Evolutionary conservation across 345 rosid genomes (phyloP), one percentile per base, ranked within the genome.

Genomic region (Aurinia saxatilis): DNA sequence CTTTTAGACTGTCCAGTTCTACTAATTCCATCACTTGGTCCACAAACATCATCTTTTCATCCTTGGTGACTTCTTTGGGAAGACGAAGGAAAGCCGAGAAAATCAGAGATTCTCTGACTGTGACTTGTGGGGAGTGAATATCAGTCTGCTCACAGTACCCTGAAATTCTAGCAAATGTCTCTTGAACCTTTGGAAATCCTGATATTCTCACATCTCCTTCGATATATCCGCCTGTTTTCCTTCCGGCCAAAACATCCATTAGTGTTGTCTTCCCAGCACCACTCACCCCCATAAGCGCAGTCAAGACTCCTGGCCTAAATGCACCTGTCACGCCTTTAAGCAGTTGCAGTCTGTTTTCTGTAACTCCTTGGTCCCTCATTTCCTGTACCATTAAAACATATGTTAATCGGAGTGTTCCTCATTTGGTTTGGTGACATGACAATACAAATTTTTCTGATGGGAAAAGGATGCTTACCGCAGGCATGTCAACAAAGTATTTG

Each of bases 221-320:
- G 1, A 91, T 71, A 50, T 88, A 91, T 66, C 98, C 95, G 33
- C 91, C 90, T 0, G 96, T 88, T 60, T 91, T 91, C 60, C 98
- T 77, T 63, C 98, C 98, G 0, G 96, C 96, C 55, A 91, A 71
- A 79, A 88, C 96, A 65, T 91, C 98, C 98, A 91, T 91, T 82
- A 91, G 50, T 1, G 98, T 88, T 6, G 96, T 91, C 84, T 91
- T 91, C 17, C 98, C 98, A 1, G 98, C 98, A 10, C 98, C 96
- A 30, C 98, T 86, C 19, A 88, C 96, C 17, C 98, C 98, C 96
- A 91, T 91, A 31, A 91, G 64, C 8, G 98, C 98, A 0, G 96
- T 84, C 50, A 91, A 78, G 10, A 91, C 81, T 79, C 98, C 98
- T 10, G 98, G 98, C 69, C 95, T 84, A 70, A 91, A 91, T 18